Evolutionary conservation across 2,329 filamentous ascomycete genomes (phyloP).

Genomic region (Ophiostoma australiae): DNA sequence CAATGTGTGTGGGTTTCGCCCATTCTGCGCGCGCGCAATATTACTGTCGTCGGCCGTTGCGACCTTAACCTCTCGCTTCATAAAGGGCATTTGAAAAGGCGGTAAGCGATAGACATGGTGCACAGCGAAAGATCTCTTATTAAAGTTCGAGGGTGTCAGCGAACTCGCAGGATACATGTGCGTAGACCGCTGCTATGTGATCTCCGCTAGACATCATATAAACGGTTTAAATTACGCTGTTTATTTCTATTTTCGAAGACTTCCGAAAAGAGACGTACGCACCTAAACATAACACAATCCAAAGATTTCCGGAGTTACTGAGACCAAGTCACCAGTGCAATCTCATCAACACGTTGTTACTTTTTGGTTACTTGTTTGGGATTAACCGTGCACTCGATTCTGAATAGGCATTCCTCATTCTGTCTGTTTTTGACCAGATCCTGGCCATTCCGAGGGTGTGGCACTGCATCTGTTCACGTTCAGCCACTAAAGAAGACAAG

Average conservation of each 20-base stretch:
- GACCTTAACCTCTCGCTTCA: neutral
- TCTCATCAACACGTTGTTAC: conserved; percentile 19
- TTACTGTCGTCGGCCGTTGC: neutral
- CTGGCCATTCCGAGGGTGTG: neutral
- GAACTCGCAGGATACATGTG: neutral
- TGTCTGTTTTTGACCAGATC: neutral
- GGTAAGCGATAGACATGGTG: neutral
- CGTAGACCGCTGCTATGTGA: conserved; percentile 12
- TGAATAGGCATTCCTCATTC: neutral
- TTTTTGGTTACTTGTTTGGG: conserved; percentile 4
- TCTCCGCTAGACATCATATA: neutral
- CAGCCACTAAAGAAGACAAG: neutral
- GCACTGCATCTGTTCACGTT: neutral
- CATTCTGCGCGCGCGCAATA: neutral
- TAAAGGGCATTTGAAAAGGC: neutral
- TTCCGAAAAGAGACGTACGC: neutral
- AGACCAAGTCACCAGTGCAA: conserved; percentile 16
- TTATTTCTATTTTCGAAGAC: neutral
- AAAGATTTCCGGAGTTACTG: conserved; percentile 6
- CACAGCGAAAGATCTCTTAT: neutral
- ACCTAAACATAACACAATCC: neutral
- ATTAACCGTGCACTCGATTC: neutral
- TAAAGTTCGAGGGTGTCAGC: neutral
- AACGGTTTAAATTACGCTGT: too few relatives aligned
- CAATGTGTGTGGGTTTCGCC: neutral